phyloP scores from a whole-genome alignment of 768 basidiomycete species.

The Glaciozyma martinii region DNA sequence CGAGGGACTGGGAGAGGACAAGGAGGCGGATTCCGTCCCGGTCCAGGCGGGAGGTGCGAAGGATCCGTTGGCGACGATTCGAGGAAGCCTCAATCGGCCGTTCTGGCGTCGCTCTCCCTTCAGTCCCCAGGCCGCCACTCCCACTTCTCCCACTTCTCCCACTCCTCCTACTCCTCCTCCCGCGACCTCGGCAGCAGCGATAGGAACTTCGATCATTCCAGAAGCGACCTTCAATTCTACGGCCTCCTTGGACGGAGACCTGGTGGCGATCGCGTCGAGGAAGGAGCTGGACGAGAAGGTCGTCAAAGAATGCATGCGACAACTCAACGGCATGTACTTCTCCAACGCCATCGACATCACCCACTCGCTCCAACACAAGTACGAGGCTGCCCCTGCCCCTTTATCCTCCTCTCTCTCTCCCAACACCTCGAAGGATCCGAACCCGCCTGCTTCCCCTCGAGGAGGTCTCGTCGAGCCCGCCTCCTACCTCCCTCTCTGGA shows the following conservation, averaged over 20 bases:
- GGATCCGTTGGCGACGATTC: no score
- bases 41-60: no score
- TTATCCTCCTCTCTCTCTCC: background rate
- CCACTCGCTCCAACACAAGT: constrained; percentile 11
- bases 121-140: constrained; percentile 3
- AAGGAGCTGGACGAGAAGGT: constrained; percentile 33
- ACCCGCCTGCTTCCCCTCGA: background rate
- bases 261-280: constrained; percentile 7
- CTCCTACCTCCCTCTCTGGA: constrained; percentile 75
- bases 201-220: background rate
- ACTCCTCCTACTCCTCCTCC: background rate
- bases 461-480: constrained; percentile 55
- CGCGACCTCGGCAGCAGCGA: constrained; percentile 2
- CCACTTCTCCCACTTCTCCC: background rate
- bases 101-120: background rate
- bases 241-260: background rate
- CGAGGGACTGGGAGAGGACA: background rate
- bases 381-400: constrained; percentile 3
- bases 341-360: constrained; percentile 17
- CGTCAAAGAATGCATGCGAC: constrained; percentile 14
- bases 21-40: background rate
- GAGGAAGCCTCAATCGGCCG: no score
- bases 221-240: background rate
- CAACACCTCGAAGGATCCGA: no score
- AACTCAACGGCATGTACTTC: constrained; percentile 17